Evolutionary conservation across 768 basidiomycete genomes (phyloP), one percentile per base, ranked within the genome.

Genomic region (Lentinus tigrinus): DNA sequence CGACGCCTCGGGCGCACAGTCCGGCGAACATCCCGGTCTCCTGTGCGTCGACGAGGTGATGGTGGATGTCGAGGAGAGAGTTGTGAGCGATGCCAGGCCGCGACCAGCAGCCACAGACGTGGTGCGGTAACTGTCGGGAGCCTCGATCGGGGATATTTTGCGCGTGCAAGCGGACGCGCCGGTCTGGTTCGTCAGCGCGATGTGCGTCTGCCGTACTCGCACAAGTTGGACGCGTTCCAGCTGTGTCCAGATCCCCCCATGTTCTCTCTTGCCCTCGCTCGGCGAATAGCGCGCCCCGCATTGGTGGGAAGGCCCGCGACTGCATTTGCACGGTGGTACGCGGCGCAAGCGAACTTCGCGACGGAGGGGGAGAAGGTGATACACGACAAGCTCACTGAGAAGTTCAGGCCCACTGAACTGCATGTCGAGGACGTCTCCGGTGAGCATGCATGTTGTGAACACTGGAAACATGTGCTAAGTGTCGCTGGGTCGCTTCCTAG

Each of bases 401-500:
- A 75, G 65, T 93, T 99, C 70, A 74, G 80, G n/a, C 92, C 95
- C 10, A 84, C 88, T 14, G 82, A 87, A 58, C 76, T 98, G 19
- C 81, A 85, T 60, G 95, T 98, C 2, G 87, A 95, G 75, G 96
- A 99, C 72, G 84, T 95, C n/a, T 98, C 95, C 26, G 96, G 96
- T 95, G 23, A 39, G 51, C 43, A 27, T 23, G 14, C 47, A 11
- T 23, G 38, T 17, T 24, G 8, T 28, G 16, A n/a, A 6, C 36
- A 6, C 38, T 43, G 8, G 14, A 31, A 9, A 34, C 0, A 9
- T 13, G 43, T 24, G 4, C 4, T 10, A 19, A 42, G 36, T 8
- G n/a, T 19, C 28, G 42, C 19, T 44, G 34, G 23, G 27, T 4
- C 3, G 3, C 44, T 8, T 31, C 21, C 46, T 52, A 97, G 96